Conservation (phyloP, 1,284 basidiomycete genomes). For the Fomitopsis pinicola region DNA sequence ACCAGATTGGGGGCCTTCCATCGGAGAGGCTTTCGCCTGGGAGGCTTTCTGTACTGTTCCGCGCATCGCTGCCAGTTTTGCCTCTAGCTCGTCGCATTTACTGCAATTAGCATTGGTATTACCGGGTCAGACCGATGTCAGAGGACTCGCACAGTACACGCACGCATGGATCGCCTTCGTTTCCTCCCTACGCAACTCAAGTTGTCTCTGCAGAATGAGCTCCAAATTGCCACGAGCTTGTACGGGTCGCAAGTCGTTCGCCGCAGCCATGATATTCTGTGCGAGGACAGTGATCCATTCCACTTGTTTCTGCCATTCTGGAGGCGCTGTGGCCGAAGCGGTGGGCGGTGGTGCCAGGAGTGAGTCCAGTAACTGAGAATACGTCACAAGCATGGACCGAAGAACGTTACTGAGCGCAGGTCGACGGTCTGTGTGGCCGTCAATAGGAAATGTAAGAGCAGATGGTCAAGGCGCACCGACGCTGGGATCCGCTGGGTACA, state of each 20-base stretch:
- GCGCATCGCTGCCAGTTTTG: constrained; percentile 51
- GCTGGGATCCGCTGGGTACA: constrained; percentile 67
- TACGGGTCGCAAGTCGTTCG: constrained; percentile 76
- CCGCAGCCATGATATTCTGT: constrained; percentile 80
- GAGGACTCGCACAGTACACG: constrained; percentile 13
- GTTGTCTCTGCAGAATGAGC: constrained; percentile 69
- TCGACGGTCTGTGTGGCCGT: constrained; percentile 50
- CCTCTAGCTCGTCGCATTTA: constrained; percentile 67
- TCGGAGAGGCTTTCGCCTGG: background rate
- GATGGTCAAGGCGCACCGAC: constrained; percentile 40
- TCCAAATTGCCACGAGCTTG: constrained; percentile 76
- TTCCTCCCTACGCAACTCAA: constrained; percentile 66
- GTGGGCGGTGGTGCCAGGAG: constrained; percentile 61
- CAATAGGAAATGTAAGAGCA: background rate
- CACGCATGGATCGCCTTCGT: constrained; percentile 61
- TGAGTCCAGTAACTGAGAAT: constrained; percentile 59
- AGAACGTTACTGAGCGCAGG: constrained; percentile 65
- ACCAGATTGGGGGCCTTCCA: background rate
- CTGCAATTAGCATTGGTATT: constrained; percentile 30
- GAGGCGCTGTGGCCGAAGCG: constrained; percentile 35
- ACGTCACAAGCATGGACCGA: constrained; percentile 66
- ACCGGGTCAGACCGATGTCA: background rate
- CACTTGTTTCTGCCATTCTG: constrained; percentile 67
- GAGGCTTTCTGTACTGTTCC: constrained; percentile 24
- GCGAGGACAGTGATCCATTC: constrained; percentile 73